Conservation (phyloP, 1,284 basidiomycete species). For the Ceratobasidium sp. region DNA sequence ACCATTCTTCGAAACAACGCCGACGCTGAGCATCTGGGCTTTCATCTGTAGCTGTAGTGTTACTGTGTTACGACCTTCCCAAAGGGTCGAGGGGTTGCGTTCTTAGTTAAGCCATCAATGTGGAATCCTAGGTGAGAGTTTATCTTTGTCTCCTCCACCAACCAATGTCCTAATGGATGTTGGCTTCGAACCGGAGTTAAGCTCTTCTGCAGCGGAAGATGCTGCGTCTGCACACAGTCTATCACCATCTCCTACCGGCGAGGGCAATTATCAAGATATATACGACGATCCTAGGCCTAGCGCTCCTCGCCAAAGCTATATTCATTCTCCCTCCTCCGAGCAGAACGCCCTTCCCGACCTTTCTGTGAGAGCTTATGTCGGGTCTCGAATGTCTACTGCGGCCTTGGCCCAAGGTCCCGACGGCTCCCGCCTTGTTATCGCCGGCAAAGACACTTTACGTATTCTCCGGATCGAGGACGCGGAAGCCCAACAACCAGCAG, state of each 20-base stretch:
- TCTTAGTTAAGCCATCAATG: constrained; percentile 44
- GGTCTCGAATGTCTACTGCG: constrained; percentile 27
- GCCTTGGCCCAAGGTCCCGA: constrained; percentile 76
- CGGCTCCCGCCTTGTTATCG: constrained; percentile 73
- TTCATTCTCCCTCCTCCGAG: constrained; percentile 36
- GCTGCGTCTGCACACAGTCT: constrained; percentile 29
- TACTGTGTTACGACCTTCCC: constrained; percentile 45
- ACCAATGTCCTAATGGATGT: constrained; percentile 36
- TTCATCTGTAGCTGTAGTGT: constrained; percentile 19
- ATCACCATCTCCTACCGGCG: constrained; percentile 38
- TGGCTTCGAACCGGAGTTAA: constrained; percentile 38
- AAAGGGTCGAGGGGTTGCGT: constrained; percentile 34
- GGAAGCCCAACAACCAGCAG: constrained; percentile 12
- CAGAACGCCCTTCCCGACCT: constrained; percentile 36
- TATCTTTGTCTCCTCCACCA: constrained; percentile 28
- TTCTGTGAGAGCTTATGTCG: constrained; percentile 46
- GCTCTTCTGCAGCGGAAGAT: constrained; percentile 37
- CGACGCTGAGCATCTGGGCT: neutral
- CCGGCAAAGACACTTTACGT: constrained; percentile 78
- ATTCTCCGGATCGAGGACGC: constrained; percentile 22
- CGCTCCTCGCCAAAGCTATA: constrained; percentile 33
- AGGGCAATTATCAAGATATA: constrained; percentile 44
- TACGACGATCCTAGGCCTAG: constrained; percentile 49
- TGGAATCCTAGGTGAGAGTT: constrained; percentile 43
- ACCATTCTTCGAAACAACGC: neutral